Evolutionary conservation across 495 filamentous ascomycete genomes (phyloP).

Genomic region (Hypomontagnella submonticulosa): DNA sequence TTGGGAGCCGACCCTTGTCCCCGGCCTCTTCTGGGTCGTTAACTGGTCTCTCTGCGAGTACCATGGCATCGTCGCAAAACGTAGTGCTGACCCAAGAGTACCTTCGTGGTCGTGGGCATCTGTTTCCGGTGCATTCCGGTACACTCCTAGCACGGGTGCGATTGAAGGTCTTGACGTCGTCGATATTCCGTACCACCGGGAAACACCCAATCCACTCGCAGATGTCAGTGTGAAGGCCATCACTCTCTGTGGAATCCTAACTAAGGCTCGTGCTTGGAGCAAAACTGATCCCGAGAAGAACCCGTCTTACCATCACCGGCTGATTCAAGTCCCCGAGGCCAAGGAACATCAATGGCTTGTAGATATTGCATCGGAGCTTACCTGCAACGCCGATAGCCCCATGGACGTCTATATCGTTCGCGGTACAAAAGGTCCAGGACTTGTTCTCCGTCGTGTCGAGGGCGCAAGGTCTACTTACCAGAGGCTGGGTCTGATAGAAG

Average conservation of each 20-base stretch:
- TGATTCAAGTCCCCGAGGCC: neutral
- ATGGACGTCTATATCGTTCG: constrained; percentile 15
- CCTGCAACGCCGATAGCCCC: constrained; percentile 4
- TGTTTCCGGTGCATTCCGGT: constrained; percentile 22
- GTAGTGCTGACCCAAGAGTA: constrained; percentile 20
- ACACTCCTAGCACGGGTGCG: neutral
- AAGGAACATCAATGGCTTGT: constrained; percentile 15
- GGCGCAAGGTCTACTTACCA: constrained; percentile 16
- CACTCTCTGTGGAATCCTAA: constrained; percentile 9
- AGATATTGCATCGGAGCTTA: constrained; percentile 22
- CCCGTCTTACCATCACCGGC: constrained; percentile 1
- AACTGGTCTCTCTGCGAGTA: neutral
- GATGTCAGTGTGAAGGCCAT: constrained; percentile 10
- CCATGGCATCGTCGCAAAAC: constrained; percentile 14
- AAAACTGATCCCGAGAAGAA: constrained; percentile 3
- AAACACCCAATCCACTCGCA: constrained; percentile 3
- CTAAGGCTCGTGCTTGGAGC: constrained; percentile 15
- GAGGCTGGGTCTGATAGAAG: constrained; percentile 17
- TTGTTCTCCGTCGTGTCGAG: constrained; percentile 21
- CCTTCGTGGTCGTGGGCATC: constrained; percentile 37
- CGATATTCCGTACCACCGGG: constrained; percentile 10
- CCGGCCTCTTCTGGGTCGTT: constrained; percentile 19
- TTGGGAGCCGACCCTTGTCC: constrained; percentile 15
- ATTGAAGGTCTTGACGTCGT: constrained; percentile 23
- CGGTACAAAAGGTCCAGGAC: constrained; percentile 24